phyloP scores from a whole-genome alignment of 768 basidiomycete genomes.

The Suillus fuscotomentosus region DNA sequence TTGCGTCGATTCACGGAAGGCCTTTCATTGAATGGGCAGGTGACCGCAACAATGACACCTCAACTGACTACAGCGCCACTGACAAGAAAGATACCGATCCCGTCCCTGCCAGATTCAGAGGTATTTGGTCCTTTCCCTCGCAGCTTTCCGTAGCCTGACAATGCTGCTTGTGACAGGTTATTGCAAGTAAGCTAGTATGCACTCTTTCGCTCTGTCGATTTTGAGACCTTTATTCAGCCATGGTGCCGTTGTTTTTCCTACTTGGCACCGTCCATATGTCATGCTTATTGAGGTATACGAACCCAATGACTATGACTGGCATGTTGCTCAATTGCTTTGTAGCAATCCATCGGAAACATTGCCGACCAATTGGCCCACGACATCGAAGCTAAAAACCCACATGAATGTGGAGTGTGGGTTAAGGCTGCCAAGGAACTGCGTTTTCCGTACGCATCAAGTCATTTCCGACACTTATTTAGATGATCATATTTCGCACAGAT shows the following conservation, averaged over 20 bases:
- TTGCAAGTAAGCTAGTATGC: slow-evolving; percentile 20
- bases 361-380: slow-evolving; percentile 23
- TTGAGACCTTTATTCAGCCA: slow-evolving; percentile 14
- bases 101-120: slow-evolving; percentile 25
- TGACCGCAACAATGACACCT: slow-evolving; percentile 16
- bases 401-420: slow-evolving; percentile 19
- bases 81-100: slow-evolving; percentile 26
- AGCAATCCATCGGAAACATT: slow-evolving; percentile 27
- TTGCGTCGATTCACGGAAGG: slow-evolving; percentile 23
- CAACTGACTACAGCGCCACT: slow-evolving; percentile 13
- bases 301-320: neutral
- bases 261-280: slow-evolving; percentile 28
- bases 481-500: slow-evolving; percentile 10
- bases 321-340: neutral
- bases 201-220: neutral
- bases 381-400: slow-evolving; percentile 20
- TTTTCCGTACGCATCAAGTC: slow-evolving; percentile 21
- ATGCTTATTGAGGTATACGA: slow-evolving; percentile 22
- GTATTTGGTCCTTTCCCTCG: slow-evolving; percentile 7
- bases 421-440: slow-evolving; percentile 21
- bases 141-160: neutral
- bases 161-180: slow-evolving; percentile 15
- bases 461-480: neutral
- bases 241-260: slow-evolving; percentile 18
- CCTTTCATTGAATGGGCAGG: slow-evolving; percentile 24